A percentile compares a stretch with the other conserved stretches of the same genome.
phyloP scores from a whole-genome alignment of 352 stramenopile genomes.

The Globisporangium apiculatum region DNA sequence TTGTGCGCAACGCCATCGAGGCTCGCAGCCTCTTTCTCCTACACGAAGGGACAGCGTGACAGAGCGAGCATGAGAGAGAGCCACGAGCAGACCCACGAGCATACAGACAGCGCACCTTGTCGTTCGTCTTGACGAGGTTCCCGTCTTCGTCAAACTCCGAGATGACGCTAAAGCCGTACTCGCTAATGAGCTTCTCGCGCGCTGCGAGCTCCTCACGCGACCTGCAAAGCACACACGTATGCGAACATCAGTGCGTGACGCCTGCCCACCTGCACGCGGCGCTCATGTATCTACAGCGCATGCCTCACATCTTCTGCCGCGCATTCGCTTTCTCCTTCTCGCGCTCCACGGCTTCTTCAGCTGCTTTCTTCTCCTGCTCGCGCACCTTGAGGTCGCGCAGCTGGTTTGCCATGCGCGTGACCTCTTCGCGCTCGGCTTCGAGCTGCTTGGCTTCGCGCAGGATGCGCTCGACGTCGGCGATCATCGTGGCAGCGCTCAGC shows the following conservation, averaged over 20 bases:
- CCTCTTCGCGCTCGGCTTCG: conserved; percentile 26
- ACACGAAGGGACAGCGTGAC: neutral
- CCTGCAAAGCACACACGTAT: conserved; percentile 2
- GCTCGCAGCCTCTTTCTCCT: conserved; percentile 29
- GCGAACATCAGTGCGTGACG: neutral
- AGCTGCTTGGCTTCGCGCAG: conserved; percentile 27
- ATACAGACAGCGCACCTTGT: conserved; percentile 28
- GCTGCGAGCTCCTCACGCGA: conserved; percentile 61
- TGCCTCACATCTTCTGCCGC: conserved; percentile 50
- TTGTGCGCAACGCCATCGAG: conserved; percentile 25
- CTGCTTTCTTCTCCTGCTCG: conserved; percentile 53
- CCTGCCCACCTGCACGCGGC: too few species aligned
- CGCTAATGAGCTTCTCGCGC: conserved; percentile 72
- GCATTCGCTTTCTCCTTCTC: conserved; percentile 59
- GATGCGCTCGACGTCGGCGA: conserved; percentile 41
- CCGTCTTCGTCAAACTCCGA: conserved; percentile 82
- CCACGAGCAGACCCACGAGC: neutral
- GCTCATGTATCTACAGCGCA: neutral
- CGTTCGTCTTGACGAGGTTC: conserved; percentile 70
- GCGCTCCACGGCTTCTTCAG: conserved; percentile 37
- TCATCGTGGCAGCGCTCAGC: conserved; percentile 36
- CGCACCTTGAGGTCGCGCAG: conserved; percentile 47
- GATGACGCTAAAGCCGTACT: conserved; percentile 72
- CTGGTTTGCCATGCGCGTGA: conserved; percentile 35
- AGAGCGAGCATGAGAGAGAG: neutral